Conservation (phyloP, 257 asterid species). For the Euphrasia confusa region DNA sequence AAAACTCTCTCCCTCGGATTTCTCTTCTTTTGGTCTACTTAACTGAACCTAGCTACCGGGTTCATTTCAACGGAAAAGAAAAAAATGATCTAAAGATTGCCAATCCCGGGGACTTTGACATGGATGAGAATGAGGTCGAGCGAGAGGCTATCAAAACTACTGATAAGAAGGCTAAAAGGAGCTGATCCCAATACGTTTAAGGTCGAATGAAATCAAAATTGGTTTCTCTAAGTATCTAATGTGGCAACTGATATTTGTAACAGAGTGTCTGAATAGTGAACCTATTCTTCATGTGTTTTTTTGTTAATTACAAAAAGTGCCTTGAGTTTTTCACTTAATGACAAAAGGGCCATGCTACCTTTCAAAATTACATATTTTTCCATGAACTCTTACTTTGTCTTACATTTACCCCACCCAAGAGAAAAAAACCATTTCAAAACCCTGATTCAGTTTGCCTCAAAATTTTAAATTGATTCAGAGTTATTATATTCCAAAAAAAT, state of each 20-base stretch:
- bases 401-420: no score
- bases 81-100: slow-evolving; percentile 25
- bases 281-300: no score
- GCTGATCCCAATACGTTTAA: slow-evolving; percentile 46
- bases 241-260: background rate
- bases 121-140: slow-evolving; percentile 63
- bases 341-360: no score
- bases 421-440: no score
- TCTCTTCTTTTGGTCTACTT: background rate
- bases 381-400: no score
- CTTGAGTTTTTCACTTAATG: no score
- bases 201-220: slow-evolving; percentile 48
- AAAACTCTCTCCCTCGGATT: background rate
- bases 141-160: slow-evolving; percentile 78
- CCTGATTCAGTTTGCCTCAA: no score
- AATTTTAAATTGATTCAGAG: no score
- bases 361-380: no score
- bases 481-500: no score
- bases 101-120: slow-evolving; percentile 60
- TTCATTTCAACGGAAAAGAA: background rate
- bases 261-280: no score
- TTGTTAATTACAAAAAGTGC: no score
- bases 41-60: slow-evolving; percentile 6
- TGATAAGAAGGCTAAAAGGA: slow-evolving; percentile 71
- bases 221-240: background rate